Conservation (phyloP, 306 rosid species). For the Quercus engelmannii region DNA sequence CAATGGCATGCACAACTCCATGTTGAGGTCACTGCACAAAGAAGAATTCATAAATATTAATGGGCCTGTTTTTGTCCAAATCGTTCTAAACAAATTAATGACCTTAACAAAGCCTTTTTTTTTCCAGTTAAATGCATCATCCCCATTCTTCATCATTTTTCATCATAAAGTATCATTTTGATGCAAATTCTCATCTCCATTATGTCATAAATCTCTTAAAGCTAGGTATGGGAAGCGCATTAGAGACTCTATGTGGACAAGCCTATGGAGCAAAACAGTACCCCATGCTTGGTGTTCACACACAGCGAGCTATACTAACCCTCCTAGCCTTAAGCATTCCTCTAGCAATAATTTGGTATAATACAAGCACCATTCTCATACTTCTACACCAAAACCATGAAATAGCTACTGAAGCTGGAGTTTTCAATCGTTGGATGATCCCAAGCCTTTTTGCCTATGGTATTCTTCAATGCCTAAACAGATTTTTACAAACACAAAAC, state of each 20-base stretch:
- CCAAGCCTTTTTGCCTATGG: slow-evolving; percentile 44
- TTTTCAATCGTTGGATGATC: slow-evolving; percentile 40
- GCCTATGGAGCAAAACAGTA: slow-evolving; percentile 56
- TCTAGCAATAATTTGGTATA: slow-evolving; percentile 35
- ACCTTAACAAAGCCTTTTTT: too few species aligned
- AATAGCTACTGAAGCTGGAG: slow-evolving; percentile 46
- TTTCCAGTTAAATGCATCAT: too few species aligned
- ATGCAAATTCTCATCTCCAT: background rate
- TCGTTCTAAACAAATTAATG: too few species aligned
- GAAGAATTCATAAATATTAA: too few species aligned
- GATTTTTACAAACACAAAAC: slow-evolving; percentile 57
- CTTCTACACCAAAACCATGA: slow-evolving; percentile 39
- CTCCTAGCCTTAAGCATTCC: slow-evolving; percentile 40
- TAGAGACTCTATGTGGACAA: slow-evolving; percentile 60
- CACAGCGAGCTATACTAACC: slow-evolving; percentile 50
- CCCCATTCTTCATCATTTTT: too few species aligned
- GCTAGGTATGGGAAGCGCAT: slow-evolving; percentile 65
- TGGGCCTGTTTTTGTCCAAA: too few species aligned
- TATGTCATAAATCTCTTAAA: background rate
- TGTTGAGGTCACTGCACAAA: too few species aligned
- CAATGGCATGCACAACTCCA: too few species aligned
- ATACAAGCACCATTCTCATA: slow-evolving; percentile 41
- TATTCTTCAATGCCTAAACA: slow-evolving; percentile 51
- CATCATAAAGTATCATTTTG: background rate
- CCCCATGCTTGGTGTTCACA: slow-evolving; percentile 52